Base-by-base conservation (phyloP, 176 grass and related monocot genomes). In the Coix lacrymajobi region DNA sequence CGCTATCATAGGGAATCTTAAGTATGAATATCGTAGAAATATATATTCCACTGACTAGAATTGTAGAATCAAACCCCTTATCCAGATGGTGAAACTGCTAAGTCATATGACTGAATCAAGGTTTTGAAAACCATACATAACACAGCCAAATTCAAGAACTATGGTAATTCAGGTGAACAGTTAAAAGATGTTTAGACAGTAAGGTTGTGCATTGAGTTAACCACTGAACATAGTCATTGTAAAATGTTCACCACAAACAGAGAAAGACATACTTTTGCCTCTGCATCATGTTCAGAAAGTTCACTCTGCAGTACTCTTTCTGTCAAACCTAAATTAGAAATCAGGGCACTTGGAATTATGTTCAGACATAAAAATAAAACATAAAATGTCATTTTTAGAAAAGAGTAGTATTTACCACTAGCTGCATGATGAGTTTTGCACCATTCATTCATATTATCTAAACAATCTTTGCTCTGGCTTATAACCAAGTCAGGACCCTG, bases 401-500 rank as follows among this genome's bases (percentile, higher is more conserved):
- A 67, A 65, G 29, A 33, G 12, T 84, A 43, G 1, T 81, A 63
- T 66, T 54, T 92, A 97, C 94, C 92, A 83, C 90, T 97, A 89
- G 91, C 77, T 80, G 80, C 77, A 83, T 97, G 92, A 58, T 97
- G 94, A 32, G 66, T 90, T 66, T 76, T 79, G 66, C 94, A 97
- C 94, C 94, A 97, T 87, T 94, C 85, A 68, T 66, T 81, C 94
- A 97, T 94, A 57, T 89, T 90, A 77, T 97, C 94, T 80, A 97
- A 90, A 77, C 83, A 83, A 34, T 90, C 88, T 77, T 97, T 94
- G 45, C 77, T 74, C 68, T 97, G 94, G 46, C 65, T 83, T 73
- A 97, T 92, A 73, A 97, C 92, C 72, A 97, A 92, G 82, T 97
- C 88, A 77, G 94, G 94, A 52, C 88, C 94, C 94, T 97, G 22